These are phyloP conservation scores for Pseudomonodictys pantanalensis DNA, from an alignment of 495 filamentous ascomycete species.

Conservation along the genomic window DNA sequence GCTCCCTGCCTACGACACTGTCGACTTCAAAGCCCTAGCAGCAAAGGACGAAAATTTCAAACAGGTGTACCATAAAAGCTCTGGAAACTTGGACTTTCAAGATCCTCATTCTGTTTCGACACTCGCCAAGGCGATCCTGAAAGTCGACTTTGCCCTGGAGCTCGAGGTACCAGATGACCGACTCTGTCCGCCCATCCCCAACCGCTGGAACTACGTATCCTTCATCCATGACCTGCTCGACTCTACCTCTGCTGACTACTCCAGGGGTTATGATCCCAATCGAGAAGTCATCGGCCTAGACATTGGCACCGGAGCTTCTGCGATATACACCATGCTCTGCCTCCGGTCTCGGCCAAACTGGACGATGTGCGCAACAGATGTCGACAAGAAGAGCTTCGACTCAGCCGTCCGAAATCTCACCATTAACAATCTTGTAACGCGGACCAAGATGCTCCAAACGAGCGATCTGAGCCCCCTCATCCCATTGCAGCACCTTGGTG, in stretches of 20 bases:
- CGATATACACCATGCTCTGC: slow-evolving; percentile 87
- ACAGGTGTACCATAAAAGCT: slow-evolving; percentile 44
- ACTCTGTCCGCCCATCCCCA: slow-evolving; percentile 78
- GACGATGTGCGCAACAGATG: slow-evolving; percentile 56
- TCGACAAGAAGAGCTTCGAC: slow-evolving; percentile 68
- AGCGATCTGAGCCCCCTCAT: slow-evolving; percentile 55
- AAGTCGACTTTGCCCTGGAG: slow-evolving; percentile 68
- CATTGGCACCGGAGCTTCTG: slow-evolving; percentile 86
- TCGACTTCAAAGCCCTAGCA: slow-evolving; percentile 62
- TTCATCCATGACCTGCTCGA: slow-evolving; percentile 88
- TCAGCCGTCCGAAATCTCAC: slow-evolving; percentile 63
- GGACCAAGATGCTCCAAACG: slow-evolving; percentile 63
- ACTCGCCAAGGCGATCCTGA: slow-evolving; percentile 74
- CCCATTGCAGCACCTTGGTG: slow-evolving; percentile 52
- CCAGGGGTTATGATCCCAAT: slow-evolving; percentile 54
- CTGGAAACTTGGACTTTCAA: slow-evolving; percentile 74
- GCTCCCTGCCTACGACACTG: slow-evolving; percentile 50
- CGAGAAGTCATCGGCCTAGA: slow-evolving; percentile 71
- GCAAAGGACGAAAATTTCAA: slow-evolving; percentile 58
- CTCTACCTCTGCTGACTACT: slow-evolving; percentile 56
- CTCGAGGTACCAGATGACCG: slow-evolving; percentile 72
- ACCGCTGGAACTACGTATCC: slow-evolving; percentile 74
- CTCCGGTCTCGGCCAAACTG: slow-evolving; percentile 64
- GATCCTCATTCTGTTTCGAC: slow-evolving; percentile 72
- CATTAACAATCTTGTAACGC: slow-evolving; percentile 59